Percentiles rank a stretch among this genome's conserved stretches.
phyloP scores from a whole-genome alignment of 2,329 filamentous ascomycete species.

The Neurospora crassa region DNA sequence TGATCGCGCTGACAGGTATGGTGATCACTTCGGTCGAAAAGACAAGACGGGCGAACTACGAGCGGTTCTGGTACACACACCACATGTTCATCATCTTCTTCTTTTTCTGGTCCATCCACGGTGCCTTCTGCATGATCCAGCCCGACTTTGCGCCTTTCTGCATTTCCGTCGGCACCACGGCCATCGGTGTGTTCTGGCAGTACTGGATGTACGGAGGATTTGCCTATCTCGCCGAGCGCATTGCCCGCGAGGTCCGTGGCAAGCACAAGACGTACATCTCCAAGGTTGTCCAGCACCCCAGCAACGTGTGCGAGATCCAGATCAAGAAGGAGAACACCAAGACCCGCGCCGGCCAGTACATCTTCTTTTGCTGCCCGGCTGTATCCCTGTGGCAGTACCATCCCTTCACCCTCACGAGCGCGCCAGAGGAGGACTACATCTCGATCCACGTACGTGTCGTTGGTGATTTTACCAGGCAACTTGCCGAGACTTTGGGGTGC shows the following conservation, averaged over 20 bases:
- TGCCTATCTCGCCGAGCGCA: constrained; percentile 68
- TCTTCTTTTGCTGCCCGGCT: constrained; percentile 80
- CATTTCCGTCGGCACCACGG: constrained; percentile 52
- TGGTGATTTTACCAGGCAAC: constrained; percentile 68
- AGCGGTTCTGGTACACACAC: constrained; percentile 86
- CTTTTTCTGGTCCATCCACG: constrained; percentile 84
- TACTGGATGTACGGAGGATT: constrained; percentile 81
- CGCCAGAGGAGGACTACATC: constrained; percentile 83
- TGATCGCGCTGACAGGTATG: constrained; percentile 69
- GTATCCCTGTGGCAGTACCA: constrained; percentile 85
- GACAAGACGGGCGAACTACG: constrained; percentile 70
- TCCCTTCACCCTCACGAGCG: constrained; percentile 77
- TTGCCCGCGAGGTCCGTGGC: constrained; percentile 69
- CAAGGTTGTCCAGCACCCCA: constrained; percentile 83
- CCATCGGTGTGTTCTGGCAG: constrained; percentile 76
- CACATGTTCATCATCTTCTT: constrained; percentile 85
- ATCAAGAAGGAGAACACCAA: constrained; percentile 85
- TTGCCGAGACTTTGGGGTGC: constrained; percentile 65
- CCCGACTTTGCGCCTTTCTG: constrained; percentile 74
- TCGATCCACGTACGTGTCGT: constrained; percentile 76
- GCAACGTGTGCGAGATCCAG: constrained; percentile 83
- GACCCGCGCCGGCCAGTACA: constrained; percentile 75
- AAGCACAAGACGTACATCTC: constrained; percentile 78
- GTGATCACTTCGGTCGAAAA: constrained; percentile 69
- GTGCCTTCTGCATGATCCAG: constrained; percentile 85